Evolutionary conservation across 2,329 filamentous ascomycete genomes (phyloP), one percentile per base, ranked within the genome.

Genomic region (Boeremia lycopersici): DNA sequence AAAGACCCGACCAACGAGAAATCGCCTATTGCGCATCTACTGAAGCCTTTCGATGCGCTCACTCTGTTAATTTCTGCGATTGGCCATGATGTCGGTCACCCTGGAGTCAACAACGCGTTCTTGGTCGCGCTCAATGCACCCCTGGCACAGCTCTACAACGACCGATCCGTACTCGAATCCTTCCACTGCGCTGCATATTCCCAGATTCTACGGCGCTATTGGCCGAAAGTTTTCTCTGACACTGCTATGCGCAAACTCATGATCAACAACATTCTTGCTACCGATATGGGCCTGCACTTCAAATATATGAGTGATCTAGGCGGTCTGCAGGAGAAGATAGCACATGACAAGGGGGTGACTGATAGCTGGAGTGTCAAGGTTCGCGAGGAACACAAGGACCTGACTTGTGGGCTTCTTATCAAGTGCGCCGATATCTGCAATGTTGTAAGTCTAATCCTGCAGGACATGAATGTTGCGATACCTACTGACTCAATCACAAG

Each of bases 391-490:
- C 85, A 92, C 63, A 89, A 88, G 63, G 86, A 90, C 9, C 77
- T 98, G 41, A 81, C 89, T n/a, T 98, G 95, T 76, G 92, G 92
- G 12, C 79, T 99, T 52, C 79, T 99, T 55, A 97, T 99, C 77
- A 99, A 99, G 75, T 98, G 95, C 72, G 95, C 95, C 34, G 95
- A 99, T 74, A 98, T 99, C 70, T 97, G 93, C 78, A 99, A 99
- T 73, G 95, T 98, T 74, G 92, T 51, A 31, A 17, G 48, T 51
- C 23, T 23, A 19, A 7, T 7, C 23, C 17, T 15, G 3, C 17
- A 10, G 8, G 9, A 4, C 7, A 3, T 19, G 4, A 4, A 12
- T n/a, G 1, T 38, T 9, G 9, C 13, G 19, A 10, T 13, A 9
- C 25, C 6, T 39, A 26, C 40, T 51, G n/a, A 51, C 17, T 29